Evolutionary conservation across 345 rosid genomes (phyloP), one percentile per base, ranked within the genome.

Genomic region (Populus nigra): DNA sequence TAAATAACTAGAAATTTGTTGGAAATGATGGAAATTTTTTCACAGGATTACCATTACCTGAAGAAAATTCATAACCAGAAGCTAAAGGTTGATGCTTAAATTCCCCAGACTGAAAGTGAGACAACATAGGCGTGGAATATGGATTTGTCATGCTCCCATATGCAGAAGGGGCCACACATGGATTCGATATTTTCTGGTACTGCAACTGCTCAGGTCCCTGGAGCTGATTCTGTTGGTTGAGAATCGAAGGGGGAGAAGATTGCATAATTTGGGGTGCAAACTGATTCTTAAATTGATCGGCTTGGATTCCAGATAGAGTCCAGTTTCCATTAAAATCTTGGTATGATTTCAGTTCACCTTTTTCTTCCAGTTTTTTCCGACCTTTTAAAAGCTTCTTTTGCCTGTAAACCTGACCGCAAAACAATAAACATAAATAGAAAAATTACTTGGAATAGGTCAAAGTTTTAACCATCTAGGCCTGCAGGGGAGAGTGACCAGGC

Each of bases 121-220:
- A 85, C 70, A 84, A 45, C 74, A 87, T 83, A 78, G 90, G 89
- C 83, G 86, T 85, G 38, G 93, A 85, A 83, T 70, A 87, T 72
- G 93, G 89, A 81, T 87, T 88, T 80, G 87, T 74, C 67, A 80
- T 73, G 83, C 83, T 88, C 72, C 91, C 87, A 83, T 84, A 88
- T 9, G 79, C 80, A 71, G 91, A 85, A 78, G 86, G 80, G 45
- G 86, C 72, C 75, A 84, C 78, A 80, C 78, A 88, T 69, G 91
- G 88, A 78, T 82, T 78, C 66, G 87, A 75, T 57, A 86, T 77
- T 57, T 84, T 89, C 76, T 85, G 90, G 85, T 87, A 85, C 61
- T 83, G 86, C 80, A 85, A 75, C 53, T 82, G 73, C 79, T 89
- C 88, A 76, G 89, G 76, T 72, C 89, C 91, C 73, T 71, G 86